Percentiles rank a stretch among this genome's conserved stretches.
Evolutionary conservation across 129 eudicot genomes (phyloP).

Genomic region (Tagetes patula): DNA sequence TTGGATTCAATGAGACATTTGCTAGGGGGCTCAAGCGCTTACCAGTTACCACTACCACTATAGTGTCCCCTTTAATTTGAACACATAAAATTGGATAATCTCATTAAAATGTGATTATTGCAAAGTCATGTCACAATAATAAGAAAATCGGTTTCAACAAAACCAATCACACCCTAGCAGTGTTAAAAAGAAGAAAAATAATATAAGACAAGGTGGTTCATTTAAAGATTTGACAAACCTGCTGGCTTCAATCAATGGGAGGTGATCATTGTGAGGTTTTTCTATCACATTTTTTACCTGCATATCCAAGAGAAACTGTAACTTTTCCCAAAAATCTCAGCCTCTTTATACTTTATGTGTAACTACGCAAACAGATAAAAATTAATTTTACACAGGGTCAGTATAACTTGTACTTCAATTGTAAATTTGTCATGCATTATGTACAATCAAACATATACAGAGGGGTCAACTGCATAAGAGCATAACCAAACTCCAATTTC

Average conservation of each 20-base stretch:
- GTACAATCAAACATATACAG: not conserved
- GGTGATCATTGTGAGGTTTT: slow-evolving; percentile 95
- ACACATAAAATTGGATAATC: no score
- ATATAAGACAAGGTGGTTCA: not conserved
- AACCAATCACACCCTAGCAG: not conserved
- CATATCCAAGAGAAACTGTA: slow-evolving; percentile 23
- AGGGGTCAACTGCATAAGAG: not conserved
- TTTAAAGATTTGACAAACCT: slow-evolving; percentile 45
- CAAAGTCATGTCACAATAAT: not conserved
- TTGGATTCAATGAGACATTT: no score
- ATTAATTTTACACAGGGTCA: not conserved
- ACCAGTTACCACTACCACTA: no score
- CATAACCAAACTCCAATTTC: not conserved
- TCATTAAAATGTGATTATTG: not conserved
- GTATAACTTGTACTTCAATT: not conserved
- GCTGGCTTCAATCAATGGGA: slow-evolving; percentile 98
- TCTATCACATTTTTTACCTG: slow-evolving; percentile 97
- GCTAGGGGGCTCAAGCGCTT: no score
- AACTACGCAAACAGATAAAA: not conserved
- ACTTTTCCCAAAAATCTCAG: slow-evolving; percentile 2
- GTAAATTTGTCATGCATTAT: not conserved
- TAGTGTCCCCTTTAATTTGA: no score
- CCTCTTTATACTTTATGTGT: not conserved
- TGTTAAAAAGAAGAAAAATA: not conserved
- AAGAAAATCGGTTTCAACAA: not conserved